Evolutionary conservation across 2,329 filamentous ascomycete genomes (phyloP).

Genomic region (Neofusicoccum kwambonambiense): DNA sequence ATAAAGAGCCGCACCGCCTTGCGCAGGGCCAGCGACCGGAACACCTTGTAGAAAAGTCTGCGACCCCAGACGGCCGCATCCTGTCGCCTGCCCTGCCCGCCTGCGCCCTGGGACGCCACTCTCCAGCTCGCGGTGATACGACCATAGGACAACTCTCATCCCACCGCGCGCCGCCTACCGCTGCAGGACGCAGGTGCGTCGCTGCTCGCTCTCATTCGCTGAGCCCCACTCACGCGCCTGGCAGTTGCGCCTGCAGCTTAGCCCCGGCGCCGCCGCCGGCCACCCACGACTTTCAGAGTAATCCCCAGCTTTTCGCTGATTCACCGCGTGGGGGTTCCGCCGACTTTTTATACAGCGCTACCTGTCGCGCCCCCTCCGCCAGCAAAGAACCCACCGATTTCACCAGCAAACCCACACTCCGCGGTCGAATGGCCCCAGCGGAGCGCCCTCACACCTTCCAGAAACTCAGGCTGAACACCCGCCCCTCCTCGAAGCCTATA

Average conservation of each 20-base stretch:
- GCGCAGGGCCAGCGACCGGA: background rate
- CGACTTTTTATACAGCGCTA: constrained; percentile 22
- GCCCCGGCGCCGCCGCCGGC: constrained; percentile 10
- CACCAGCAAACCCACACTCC: background rate
- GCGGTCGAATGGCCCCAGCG: constrained; percentile 39
- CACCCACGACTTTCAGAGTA: constrained; percentile 13
- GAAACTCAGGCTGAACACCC: constrained; percentile 43
- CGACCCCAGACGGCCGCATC: background rate
- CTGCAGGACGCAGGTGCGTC: background rate
- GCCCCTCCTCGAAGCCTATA: constrained; percentile 32
- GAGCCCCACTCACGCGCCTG: constrained; percentile 8
- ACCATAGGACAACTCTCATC: constrained; percentile 6
- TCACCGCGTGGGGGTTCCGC: constrained; percentile 10
- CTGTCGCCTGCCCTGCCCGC: background rate
- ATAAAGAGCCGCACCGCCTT: constrained; percentile 7
- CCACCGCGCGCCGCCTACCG: constrained; percentile 5
- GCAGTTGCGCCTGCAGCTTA: constrained; percentile 1
- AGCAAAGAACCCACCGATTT: constrained; percentile 22
- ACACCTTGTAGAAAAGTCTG: constrained; percentile 15
- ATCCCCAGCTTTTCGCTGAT: constrained; percentile 16
- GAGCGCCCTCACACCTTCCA: constrained; percentile 42
- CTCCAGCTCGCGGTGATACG: background rate
- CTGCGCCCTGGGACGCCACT: background rate
- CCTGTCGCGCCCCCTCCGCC: constrained; percentile 30
- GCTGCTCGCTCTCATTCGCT: constrained; percentile 5